These are phyloP conservation scores for Takakia lepidozioides DNA, from an alignment of 225 moss, liverwort and hornwort genomes.

Conservation along the genomic window DNA sequence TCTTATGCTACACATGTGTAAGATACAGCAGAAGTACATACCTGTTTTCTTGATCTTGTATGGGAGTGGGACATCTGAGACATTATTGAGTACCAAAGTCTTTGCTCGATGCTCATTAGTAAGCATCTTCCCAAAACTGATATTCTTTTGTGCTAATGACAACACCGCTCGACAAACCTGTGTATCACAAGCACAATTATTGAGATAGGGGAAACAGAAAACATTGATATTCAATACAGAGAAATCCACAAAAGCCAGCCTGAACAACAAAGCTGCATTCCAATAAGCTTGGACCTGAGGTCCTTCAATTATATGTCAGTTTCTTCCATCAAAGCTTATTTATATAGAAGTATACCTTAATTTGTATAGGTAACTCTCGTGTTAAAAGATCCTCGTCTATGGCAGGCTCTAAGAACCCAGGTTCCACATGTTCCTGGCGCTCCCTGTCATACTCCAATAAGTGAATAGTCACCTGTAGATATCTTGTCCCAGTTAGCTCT, in stretches of 20 bases:
- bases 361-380: constrained; percentile 75
- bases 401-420: constrained; percentile 56
- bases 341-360: no score
- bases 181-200: background rate
- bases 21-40: no score
- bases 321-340: no score
- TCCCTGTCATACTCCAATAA: constrained; percentile 78
- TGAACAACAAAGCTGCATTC: background rate
- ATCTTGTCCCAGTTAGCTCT: constrained; percentile 7
- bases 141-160: constrained; percentile 88
- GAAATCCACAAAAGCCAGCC: no score
- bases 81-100: constrained; percentile 76
- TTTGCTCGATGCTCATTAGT: constrained; percentile 97
- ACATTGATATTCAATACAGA: no score
- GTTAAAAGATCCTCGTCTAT: constrained; percentile 60
- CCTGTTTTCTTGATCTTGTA: constrained; percentile 96
- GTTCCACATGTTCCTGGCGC: constrained; percentile 66
- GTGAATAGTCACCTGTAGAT: constrained; percentile 63
- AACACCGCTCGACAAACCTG: constrained; percentile 83
- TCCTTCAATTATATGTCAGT: no score
- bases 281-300: background rate
- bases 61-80: constrained; percentile 72
- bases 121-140: constrained; percentile 86
- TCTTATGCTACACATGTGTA: no score
- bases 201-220: no score